phyloP scores from a whole-genome alignment of 1,284 basidiomycete genomes.

The Boletus sp. region DNA sequence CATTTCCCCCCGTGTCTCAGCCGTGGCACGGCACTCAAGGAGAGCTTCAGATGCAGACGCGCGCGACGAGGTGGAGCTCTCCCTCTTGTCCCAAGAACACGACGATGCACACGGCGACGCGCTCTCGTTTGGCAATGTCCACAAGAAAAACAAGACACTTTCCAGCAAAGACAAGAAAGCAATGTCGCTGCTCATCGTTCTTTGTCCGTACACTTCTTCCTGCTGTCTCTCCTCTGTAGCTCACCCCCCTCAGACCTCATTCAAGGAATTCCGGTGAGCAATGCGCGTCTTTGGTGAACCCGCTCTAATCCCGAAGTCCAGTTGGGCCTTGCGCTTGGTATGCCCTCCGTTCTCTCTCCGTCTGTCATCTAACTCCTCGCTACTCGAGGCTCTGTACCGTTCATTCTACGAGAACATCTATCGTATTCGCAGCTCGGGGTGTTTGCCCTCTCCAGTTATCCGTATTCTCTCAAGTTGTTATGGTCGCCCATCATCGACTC shows the following conservation, averaged over 20 bases:
- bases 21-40: slow-evolving; percentile 35
- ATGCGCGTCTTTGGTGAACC: slow-evolving; percentile 20
- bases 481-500: slow-evolving; percentile 99
- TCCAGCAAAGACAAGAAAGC: slow-evolving; percentile 78
- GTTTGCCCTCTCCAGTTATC: slow-evolving; percentile 93
- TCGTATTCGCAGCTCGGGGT: slow-evolving; percentile 96
- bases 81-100: slow-evolving; percentile 52
- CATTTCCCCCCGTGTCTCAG: slow-evolving; percentile 60
- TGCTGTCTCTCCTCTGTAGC: slow-evolving; percentile 11
- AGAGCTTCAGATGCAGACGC: slow-evolving; percentile 36
- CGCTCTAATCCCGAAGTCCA: slow-evolving; percentile 29
- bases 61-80: slow-evolving; percentile 59
- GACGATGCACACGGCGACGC: slow-evolving; percentile 44
- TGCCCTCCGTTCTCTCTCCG: slow-evolving; percentile 14
- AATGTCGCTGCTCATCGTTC: slow-evolving; percentile 81
- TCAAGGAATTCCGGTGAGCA: slow-evolving; percentile 91
- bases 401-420: slow-evolving; percentile 90
- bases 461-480: slow-evolving; percentile 94
- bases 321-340: slow-evolving; percentile 74
- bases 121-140: slow-evolving; percentile 22
- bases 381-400: slow-evolving; percentile 84
- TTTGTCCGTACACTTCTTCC: slow-evolving; percentile 64
- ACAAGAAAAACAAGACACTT: slow-evolving; percentile 46
- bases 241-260: slow-evolving; percentile 63
- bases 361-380: slow-evolving; percentile 14